Evolutionary conservation across 257 asterid genomes (phyloP).

Genomic region (Mitragyna speciosa): DNA sequence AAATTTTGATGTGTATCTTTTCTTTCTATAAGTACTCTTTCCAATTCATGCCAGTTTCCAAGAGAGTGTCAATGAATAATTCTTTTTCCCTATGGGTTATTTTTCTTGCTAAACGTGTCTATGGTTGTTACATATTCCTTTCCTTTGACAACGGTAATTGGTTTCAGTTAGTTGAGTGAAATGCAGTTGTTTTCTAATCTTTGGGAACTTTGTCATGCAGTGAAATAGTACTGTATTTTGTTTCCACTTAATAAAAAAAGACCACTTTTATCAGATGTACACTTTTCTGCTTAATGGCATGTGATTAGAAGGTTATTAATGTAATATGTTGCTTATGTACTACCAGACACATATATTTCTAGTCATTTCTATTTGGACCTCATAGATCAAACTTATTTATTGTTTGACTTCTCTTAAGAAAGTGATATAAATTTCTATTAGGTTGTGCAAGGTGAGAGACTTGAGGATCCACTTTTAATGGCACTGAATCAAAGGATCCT

Average conservation of each 20-base stretch:
- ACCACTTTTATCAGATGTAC: neutral
- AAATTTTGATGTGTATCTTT: neutral
- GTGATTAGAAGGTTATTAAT: neutral
- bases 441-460: constrained; percentile 52
- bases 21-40: neutral
- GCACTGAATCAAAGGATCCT: constrained; percentile 68
- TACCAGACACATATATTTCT: neutral
- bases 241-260: neutral
- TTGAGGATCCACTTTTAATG: constrained; percentile 67
- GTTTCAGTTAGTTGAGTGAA: neutral
- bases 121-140: neutral
- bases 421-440: constrained; percentile 27
- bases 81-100: neutral
- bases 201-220: neutral
- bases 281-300: neutral
- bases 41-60: neutral
- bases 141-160: neutral
- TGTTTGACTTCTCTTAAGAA: neutral
- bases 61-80: neutral
- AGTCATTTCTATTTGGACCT: neutral
- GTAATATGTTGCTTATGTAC: neutral
- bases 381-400: neutral
- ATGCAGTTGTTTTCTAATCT: neutral
- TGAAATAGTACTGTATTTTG: neutral
- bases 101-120: neutral